phyloP scores from a whole-genome alignment of 306 rosid species.

The Sophora flavescens region DNA sequence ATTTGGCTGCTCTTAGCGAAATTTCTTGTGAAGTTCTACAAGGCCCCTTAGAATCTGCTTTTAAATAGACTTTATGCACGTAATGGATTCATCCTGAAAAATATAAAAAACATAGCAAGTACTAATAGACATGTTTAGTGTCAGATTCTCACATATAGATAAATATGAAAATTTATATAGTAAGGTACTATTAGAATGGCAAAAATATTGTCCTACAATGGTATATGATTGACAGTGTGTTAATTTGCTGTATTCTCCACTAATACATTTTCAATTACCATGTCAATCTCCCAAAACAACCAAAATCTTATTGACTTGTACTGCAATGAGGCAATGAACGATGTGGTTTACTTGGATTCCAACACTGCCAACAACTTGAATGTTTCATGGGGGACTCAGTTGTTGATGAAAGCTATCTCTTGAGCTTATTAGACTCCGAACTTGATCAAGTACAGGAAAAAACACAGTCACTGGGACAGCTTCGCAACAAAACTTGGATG shows the following conservation, averaged over 20 bases:
- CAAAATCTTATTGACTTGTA: conserved; percentile 37
- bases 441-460: conserved; percentile 45
- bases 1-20: conserved; percentile 51
- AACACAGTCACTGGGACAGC: conserved; percentile 27
- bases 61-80: conserved; percentile 8
- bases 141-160: conserved; percentile 7
- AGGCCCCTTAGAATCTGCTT: conserved; percentile 34
- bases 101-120: too few relatives aligned
- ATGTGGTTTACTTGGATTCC: conserved; percentile 46
- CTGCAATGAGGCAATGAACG: conserved; percentile 50
- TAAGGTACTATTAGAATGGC: too few relatives aligned
- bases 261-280: conserved; percentile 21
- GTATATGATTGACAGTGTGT: not conserved
- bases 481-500: conserved; percentile 35
- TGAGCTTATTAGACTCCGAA: conserved; percentile 49
- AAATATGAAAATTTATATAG: too few relatives aligned
- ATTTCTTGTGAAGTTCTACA: conserved; percentile 51
- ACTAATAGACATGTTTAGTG: not conserved
- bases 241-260: not conserved
- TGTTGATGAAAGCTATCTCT: conserved; percentile 40
- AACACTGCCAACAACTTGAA: conserved; percentile 7
- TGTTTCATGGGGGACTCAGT: conserved; percentile 32
- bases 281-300: conserved; percentile 45
- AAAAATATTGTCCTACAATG: too few relatives aligned
- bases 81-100: not conserved